Conservation (phyloP, 1,284 basidiomycete genomes). For the Ceratobasidium sp. region DNA sequence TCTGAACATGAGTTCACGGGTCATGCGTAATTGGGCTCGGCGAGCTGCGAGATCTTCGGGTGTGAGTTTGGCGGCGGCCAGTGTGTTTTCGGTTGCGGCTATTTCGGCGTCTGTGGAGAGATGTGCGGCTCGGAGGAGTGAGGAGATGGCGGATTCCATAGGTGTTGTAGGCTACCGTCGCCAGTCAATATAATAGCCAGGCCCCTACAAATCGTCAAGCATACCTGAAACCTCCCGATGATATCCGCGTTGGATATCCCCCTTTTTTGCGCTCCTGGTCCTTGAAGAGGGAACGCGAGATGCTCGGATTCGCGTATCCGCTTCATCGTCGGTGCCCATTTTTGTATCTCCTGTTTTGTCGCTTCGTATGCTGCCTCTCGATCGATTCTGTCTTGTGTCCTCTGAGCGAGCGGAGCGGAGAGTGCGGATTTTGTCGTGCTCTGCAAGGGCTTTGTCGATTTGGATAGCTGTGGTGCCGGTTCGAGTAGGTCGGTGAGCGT, state of each 20-base stretch:
- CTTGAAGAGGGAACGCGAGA: conserved; percentile 90
- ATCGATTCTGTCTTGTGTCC: conserved; percentile 89
- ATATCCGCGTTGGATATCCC: conserved; percentile 75
- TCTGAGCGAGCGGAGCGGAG: conserved; percentile 84
- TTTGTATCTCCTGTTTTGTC: conserved; percentile 90
- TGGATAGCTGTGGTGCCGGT: conserved; percentile 58
- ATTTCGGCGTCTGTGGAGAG: conserved; percentile 79
- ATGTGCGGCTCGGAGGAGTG: conserved; percentile 77
- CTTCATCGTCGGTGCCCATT: conserved; percentile 93
- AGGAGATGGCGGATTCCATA: conserved; percentile 80
- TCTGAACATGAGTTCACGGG: conserved; percentile 94
- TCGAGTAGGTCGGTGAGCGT: conserved; percentile 58
- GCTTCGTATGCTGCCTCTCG: conserved; percentile 93
- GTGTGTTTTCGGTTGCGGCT: conserved; percentile 74
- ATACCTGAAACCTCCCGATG: conserved; percentile 80
- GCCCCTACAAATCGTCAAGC: conserved; percentile 29
- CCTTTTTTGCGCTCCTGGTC: conserved; percentile 58
- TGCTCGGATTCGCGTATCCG: conserved; percentile 84
- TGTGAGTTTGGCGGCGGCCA: conserved; percentile 47
- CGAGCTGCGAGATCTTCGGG: conserved; percentile 81
- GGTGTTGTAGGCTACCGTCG: conserved; percentile 69
- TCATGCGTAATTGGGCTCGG: conserved; percentile 80
- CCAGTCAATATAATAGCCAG: background rate
- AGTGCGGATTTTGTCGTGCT: conserved; percentile 64
- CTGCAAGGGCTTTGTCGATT: conserved; percentile 67